Conservation (phyloP, 208 protist species). For the Paratrypanosoma confusum region DNA sequence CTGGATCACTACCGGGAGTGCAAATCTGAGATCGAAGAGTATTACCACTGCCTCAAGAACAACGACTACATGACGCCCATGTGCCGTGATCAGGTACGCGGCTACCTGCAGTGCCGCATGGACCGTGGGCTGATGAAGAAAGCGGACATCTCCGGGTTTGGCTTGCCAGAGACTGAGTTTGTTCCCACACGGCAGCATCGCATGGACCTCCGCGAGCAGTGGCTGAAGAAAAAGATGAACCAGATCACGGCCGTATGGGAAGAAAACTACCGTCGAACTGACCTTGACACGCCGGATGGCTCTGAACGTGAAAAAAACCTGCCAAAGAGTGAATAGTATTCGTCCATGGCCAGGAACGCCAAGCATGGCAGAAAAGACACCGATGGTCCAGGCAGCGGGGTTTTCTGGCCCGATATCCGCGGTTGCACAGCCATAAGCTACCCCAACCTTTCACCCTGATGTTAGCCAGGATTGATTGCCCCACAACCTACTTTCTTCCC, state of each 20-base stretch:
- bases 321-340: too few species aligned
- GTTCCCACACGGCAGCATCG: slow-evolving; percentile 66
- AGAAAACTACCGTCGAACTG: slow-evolving; percentile 58
- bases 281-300: slow-evolving; percentile 56
- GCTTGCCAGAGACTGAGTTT: slow-evolving; percentile 71
- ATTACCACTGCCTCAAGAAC: slow-evolving; percentile 71
- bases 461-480: too few species aligned
- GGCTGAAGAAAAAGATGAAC: slow-evolving; percentile 69
- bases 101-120: slow-evolving; percentile 81
- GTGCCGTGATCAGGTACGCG: slow-evolving; percentile 64
- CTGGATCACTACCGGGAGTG: slow-evolving; percentile 87
- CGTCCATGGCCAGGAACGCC: too few species aligned
- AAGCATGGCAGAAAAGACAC: too few species aligned
- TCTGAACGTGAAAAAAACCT: slow-evolving; percentile 42
- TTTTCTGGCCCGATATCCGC: too few species aligned
- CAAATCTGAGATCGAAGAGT: slow-evolving; percentile 61
- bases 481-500: too few species aligned
- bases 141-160: slow-evolving; percentile 59
- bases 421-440: too few species aligned
- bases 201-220: slow-evolving; percentile 59
- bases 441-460: too few species aligned
- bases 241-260: slow-evolving; percentile 59
- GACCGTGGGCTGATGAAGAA: slow-evolving; percentile 77
- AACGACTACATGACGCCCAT: slow-evolving; percentile 73
- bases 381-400: too few species aligned